These are phyloP conservation scores for Microcyclosporella mali DNA, from an alignment of 2,329 filamentous ascomycete genomes.

Conservation along the genomic window DNA sequence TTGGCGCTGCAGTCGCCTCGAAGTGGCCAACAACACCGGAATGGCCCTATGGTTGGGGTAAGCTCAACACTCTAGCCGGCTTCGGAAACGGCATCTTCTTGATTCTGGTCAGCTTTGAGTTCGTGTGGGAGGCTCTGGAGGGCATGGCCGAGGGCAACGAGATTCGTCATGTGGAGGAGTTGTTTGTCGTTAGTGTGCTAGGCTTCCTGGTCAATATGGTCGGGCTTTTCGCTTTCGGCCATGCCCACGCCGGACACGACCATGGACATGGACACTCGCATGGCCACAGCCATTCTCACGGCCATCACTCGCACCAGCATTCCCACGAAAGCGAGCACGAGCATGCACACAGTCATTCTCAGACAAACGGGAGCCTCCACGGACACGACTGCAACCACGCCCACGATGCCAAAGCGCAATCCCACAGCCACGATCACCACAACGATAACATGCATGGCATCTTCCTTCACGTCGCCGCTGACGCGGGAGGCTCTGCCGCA, in stretches of 20 bases:
- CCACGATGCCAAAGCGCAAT: conserved; percentile 11
- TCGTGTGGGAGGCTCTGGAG: conserved; percentile 90
- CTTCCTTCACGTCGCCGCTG: conserved; percentile 89
- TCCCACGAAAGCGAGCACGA: conserved; percentile 26
- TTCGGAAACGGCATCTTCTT: conserved; percentile 95
- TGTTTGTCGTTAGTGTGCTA: conserved; percentile 80
- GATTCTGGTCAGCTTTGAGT: conserved; percentile 92
- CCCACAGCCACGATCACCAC: conserved; percentile 42
- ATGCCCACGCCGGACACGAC: conserved; percentile 45
- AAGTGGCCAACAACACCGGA: conserved; percentile 88
- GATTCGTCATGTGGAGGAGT: conserved; percentile 75
- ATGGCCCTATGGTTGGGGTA: conserved; percentile 94
- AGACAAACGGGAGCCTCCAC: conserved; percentile 50
- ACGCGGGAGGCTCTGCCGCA: conserved; percentile 87
- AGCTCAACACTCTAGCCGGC: conserved; percentile 91
- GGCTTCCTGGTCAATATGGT: conserved; percentile 87
- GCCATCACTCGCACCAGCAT: conserved; percentile 38
- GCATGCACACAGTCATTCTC: conserved; percentile 37
- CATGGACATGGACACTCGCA: conserved; percentile 53
- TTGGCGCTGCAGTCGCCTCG: conserved; percentile 88
- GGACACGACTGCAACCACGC: conserved; percentile 11
- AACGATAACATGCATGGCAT: conserved; percentile 99
- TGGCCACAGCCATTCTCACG: conserved; percentile 34
- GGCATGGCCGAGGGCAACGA: conserved; percentile 76
- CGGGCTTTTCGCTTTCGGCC: conserved; percentile 76